phyloP scores from a whole-genome alignment of 192 early-diverging fungal genomes.

The Phlyctochytrium arcticum region DNA sequence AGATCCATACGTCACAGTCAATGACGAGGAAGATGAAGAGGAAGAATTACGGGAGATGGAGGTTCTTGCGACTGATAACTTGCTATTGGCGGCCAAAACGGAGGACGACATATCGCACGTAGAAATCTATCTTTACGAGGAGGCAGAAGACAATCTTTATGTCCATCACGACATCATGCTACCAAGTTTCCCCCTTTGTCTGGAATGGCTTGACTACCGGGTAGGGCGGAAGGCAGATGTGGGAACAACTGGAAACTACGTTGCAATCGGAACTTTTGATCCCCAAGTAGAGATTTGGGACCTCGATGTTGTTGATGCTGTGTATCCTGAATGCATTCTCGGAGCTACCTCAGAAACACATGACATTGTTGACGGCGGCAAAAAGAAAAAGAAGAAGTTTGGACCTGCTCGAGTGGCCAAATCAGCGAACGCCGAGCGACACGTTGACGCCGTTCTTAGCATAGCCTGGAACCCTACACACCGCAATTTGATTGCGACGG shows the following conservation, averaged over 20 bases:
- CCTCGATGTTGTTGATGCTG: slow-evolving; percentile 82
- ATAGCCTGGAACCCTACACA: slow-evolving; percentile 89
- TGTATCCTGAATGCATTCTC: slow-evolving; percentile 88
- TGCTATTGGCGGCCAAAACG: slow-evolving; percentile 90
- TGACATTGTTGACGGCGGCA: slow-evolving; percentile 37
- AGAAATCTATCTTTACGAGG: slow-evolving; percentile 90
- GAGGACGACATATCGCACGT: slow-evolving; percentile 96
- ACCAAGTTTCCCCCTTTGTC: slow-evolving; percentile 88
- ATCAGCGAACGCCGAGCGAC: slow-evolving; percentile 70
- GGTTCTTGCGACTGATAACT: slow-evolving; percentile 75
- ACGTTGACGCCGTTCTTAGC: slow-evolving; percentile 93
- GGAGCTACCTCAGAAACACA: slow-evolving; percentile 46
- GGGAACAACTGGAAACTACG: slow-evolving; percentile 69
- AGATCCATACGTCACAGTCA: slow-evolving; percentile 80
- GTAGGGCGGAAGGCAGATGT: slow-evolving; percentile 59
- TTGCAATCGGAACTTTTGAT: slow-evolving; percentile 96
- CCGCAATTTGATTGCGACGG: slow-evolving; percentile 76
- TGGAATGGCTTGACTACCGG: slow-evolving; percentile 95
- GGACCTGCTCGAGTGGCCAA: slow-evolving; percentile 24
- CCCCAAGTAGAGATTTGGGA: slow-evolving; percentile 99
- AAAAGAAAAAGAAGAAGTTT: slow-evolving; percentile 42
- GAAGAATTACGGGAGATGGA: slow-evolving; percentile 80
- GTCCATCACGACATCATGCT: slow-evolving; percentile 99
- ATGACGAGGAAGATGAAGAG: slow-evolving; percentile 61
- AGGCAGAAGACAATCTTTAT: slow-evolving; percentile 80